A percentile compares a stretch with the other conserved stretches of the same genome.
These are phyloP conservation scores for Oryza meyeriana DNA, from an alignment of 176 grass and related monocot species.

Conservation along the genomic window DNA sequence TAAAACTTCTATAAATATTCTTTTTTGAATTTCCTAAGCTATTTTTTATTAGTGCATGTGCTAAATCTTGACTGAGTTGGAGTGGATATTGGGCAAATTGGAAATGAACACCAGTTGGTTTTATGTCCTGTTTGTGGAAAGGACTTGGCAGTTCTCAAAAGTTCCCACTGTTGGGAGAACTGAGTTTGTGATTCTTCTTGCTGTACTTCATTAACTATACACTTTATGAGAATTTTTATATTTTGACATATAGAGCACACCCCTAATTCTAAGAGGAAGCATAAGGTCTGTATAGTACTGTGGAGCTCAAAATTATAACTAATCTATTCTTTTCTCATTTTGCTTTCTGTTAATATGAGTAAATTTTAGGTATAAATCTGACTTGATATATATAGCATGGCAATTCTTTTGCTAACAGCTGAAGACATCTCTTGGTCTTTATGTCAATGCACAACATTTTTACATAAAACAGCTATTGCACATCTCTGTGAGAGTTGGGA, in stretches of 20 bases:
- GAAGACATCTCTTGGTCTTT: conserved; percentile 34
- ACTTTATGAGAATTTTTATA: not conserved
- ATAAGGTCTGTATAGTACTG: not conserved
- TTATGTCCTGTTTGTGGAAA: conserved; percentile 2
- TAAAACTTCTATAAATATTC: conserved; percentile 9
- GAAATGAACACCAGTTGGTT: not conserved
- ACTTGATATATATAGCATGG: not conserved
- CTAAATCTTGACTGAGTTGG: not conserved
- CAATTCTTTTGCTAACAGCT: conserved; percentile 34
- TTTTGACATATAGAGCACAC: not conserved
- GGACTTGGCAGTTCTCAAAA: conserved; percentile 4
- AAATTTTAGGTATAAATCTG: conserved; percentile 21
- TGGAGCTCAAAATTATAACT: conserved; percentile 5
- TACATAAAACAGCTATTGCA: conserved; percentile 29
- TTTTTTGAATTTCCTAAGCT: not conserved
- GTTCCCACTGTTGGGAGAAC: conserved; percentile 1
- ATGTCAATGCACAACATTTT: conserved; percentile 26
- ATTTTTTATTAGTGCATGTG: conserved; percentile 21
- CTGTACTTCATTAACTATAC: conserved; percentile 1
- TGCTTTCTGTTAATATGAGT: conserved; percentile 38
- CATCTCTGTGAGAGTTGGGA: conserved; percentile 22
- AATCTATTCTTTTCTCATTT: conserved; percentile 34
- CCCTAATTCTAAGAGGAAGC: conserved; percentile 16
- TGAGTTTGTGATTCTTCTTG: not conserved
- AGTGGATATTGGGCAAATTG: not conserved